phyloP scores from a whole-genome alignment of 1,284 basidiomycete species.

The Ceratobasidium sp. region DNA sequence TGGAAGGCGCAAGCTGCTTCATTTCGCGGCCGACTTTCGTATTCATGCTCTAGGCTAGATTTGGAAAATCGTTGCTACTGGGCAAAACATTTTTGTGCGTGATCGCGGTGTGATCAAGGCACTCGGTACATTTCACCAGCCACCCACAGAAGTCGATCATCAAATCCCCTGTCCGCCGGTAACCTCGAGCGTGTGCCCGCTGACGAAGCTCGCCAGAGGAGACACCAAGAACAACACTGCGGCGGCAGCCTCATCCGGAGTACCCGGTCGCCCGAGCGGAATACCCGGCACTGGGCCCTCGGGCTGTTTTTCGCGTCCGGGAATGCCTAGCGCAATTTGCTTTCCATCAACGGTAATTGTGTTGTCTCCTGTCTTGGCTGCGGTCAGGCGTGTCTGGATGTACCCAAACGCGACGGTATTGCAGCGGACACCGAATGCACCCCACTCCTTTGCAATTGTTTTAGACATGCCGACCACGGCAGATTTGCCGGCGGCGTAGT shows the following conservation, averaged over 20 bases:
- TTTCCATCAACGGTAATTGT: constrained; percentile 85
- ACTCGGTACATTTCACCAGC: constrained; percentile 11
- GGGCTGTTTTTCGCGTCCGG: constrained; percentile 63
- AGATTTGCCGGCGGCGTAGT: constrained; percentile 84
- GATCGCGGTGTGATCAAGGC: background rate
- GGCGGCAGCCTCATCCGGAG: constrained; percentile 81
- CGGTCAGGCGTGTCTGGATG: constrained; percentile 78
- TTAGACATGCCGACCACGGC: constrained; percentile 84
- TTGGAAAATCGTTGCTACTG: constrained; percentile 18
- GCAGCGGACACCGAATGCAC: constrained; percentile 81
- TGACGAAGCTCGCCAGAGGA: constrained; percentile 83
- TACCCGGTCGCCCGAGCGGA: constrained; percentile 81
- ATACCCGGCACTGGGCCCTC: constrained; percentile 67
- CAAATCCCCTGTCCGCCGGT: constrained; percentile 82
- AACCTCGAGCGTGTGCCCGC: constrained; percentile 85
- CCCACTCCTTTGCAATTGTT: constrained; percentile 91
- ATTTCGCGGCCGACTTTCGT: background rate
- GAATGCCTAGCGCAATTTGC: constrained; percentile 85
- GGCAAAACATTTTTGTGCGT: background rate
- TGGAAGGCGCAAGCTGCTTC: background rate
- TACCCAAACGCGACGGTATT: constrained; percentile 86
- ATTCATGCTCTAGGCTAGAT: background rate
- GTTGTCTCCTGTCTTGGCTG: constrained; percentile 81
- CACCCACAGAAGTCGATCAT: constrained; percentile 45
- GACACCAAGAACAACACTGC: constrained; percentile 79